A percentile compares a stretch with the other conserved stretches of the same genome.
These are phyloP conservation scores for Tetracladium setigerum DNA, from an alignment of 495 filamentous ascomycete genomes.

Conservation along the genomic window DNA sequence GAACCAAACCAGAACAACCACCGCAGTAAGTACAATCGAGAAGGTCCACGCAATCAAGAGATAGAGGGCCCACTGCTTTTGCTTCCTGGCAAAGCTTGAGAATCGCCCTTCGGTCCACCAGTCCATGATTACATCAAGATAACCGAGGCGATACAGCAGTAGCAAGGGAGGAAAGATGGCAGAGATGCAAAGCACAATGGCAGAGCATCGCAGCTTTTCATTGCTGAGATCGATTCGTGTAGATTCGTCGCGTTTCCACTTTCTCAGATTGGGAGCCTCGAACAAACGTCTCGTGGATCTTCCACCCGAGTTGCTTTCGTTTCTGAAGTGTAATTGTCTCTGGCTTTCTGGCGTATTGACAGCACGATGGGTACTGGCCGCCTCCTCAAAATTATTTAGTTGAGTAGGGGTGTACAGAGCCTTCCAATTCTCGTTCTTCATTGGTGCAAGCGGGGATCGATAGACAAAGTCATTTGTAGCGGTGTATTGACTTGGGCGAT, in stretches of 20 bases:
- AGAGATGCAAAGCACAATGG: constrained; percentile 6
- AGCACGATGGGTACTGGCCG: constrained; percentile 6
- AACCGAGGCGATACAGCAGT: constrained; percentile 17
- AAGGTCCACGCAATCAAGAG: background rate
- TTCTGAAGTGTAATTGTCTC: background rate
- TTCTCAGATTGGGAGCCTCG: constrained; percentile 1
- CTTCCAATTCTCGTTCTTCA: constrained; percentile 9
- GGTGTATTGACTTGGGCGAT: background rate
- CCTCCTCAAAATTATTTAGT: background rate
- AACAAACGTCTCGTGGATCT: constrained; percentile 1
- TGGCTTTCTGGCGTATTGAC: background rate
- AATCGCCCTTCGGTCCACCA: constrained; percentile 14
- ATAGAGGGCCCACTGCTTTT: constrained; percentile 12
- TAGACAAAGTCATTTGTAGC: constrained; percentile 10
- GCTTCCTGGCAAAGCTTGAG: constrained; percentile 4
- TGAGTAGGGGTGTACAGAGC: constrained; percentile 9
- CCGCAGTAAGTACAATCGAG: too few species aligned
- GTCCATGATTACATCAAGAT: constrained; percentile 18
- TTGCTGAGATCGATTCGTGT: background rate
- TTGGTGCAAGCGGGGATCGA: constrained; percentile 13
- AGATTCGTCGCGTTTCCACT: constrained; percentile 1
- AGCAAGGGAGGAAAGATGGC: constrained; percentile 18
- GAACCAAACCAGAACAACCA: too few species aligned
- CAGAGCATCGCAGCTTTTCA: constrained; percentile 5
- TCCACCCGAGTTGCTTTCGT: background rate